Conservation (phyloP, 441 rosid genomes). For the Aquilaria agallochum region DNA sequence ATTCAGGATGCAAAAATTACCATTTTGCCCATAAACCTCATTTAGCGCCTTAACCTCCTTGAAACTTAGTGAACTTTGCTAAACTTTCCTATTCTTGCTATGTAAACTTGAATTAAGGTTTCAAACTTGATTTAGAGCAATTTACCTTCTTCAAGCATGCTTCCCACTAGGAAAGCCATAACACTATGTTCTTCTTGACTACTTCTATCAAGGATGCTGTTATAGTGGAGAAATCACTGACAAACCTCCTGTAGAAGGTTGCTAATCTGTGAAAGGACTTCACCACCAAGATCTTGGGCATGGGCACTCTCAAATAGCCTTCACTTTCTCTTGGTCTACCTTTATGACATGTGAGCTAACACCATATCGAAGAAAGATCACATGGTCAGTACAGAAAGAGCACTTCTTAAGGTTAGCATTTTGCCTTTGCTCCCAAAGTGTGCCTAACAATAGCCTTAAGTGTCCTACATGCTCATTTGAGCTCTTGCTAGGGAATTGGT, state of each 20-base stretch:
- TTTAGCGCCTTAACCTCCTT: too few relatives aligned
- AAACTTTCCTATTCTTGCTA: too few relatives aligned
- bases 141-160: too few relatives aligned
- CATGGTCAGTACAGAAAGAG: neutral
- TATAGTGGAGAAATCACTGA: neutral
- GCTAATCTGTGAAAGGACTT: neutral
- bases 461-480: neutral
- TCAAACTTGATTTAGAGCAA: too few relatives aligned
- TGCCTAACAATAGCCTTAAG: neutral
- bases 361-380: neutral
- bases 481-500: neutral
- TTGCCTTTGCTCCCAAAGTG: neutral
- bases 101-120: too few relatives aligned
- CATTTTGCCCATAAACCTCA: too few relatives aligned
- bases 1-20: too few relatives aligned
- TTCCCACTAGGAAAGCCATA: too few relatives aligned
- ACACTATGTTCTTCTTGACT: neutral
- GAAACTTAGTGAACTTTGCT: too few relatives aligned
- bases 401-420: neutral
- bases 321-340: neutral
- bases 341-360: neutral
- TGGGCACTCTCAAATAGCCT: neutral
- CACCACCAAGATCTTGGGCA: neutral
- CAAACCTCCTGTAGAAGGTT: neutral
- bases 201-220: neutral